phyloP scores from a whole-genome alignment of 1,139 yeast species.

The Tardiomyces digboiensis region DNA sequence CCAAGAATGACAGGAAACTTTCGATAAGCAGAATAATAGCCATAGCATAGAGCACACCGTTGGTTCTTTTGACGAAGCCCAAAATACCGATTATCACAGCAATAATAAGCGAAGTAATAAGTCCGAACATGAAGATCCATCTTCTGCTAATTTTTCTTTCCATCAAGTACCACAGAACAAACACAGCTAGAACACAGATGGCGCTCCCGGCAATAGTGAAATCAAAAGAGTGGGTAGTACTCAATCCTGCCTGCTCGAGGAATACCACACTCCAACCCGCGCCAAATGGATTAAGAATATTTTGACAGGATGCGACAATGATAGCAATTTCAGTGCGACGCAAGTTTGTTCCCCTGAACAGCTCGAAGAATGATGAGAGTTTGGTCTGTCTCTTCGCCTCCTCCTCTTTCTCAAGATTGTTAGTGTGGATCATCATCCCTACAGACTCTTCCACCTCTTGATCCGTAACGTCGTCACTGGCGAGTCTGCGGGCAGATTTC shows the following conservation, averaged over 20 bases:
- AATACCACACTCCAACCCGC: conserved; percentile 17
- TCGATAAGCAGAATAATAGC: conserved; percentile 15
- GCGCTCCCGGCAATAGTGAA: conserved; percentile 23
- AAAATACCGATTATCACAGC: conserved; percentile 8
- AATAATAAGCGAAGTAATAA: neutral
- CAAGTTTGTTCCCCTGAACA: conserved; percentile 40
- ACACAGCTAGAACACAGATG: conserved; percentile 42
- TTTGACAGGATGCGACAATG: conserved; percentile 41
- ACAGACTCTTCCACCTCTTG: conserved; percentile 27
- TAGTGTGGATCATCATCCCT: conserved; percentile 36
- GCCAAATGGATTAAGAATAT: conserved; percentile 42
- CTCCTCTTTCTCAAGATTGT: conserved; percentile 41
- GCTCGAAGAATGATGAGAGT: conserved; percentile 24
- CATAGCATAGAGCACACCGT: neutral
- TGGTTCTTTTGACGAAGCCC: neutral
- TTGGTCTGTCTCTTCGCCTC: conserved; percentile 28
- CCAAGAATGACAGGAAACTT: conserved; percentile 36
- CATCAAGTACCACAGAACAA: conserved; percentile 42
- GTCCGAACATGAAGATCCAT: conserved; percentile 27
- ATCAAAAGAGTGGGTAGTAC: conserved; percentile 14
- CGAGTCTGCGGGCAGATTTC: conserved; percentile 9
- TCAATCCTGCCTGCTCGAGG: conserved; percentile 18
- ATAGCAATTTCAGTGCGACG: conserved; percentile 49
- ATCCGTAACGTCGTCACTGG: conserved; percentile 6
- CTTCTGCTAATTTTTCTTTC: conserved; percentile 38